Percentiles rank a stretch among this genome's conserved stretches.
phyloP scores from a whole-genome alignment of 257 asterid species.

The Galeopsis tetrahit region DNA sequence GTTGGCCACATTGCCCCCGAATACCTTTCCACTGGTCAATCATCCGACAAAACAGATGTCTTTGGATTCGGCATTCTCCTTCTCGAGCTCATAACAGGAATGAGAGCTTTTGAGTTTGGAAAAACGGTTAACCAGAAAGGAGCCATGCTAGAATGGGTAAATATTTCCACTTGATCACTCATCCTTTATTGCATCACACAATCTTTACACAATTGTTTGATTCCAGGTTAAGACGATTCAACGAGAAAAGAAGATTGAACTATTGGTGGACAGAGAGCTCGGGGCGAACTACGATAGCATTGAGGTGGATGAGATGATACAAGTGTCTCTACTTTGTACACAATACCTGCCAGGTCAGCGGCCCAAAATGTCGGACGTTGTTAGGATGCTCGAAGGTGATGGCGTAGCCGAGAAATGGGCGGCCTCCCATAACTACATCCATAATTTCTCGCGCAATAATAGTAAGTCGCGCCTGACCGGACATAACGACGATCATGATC shows the following conservation, averaged over 20 bases:
- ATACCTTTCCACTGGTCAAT: conserved; percentile 93
- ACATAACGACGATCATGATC: conserved; percentile 53
- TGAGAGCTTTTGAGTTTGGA: conserved; percentile 88
- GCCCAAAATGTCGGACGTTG: conserved; percentile 91
- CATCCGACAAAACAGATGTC: conserved; percentile 92
- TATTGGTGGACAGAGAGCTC: conserved; percentile 70
- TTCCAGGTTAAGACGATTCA: conserved; percentile 74
- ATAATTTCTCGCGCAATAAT: conserved; percentile 36
- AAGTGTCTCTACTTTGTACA: conserved; percentile 89
- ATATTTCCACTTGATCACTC: background rate
- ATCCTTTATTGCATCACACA: too few species aligned
- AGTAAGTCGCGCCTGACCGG: conserved; percentile 33
- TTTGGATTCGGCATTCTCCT: conserved; percentile 93
- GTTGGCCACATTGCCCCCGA: conserved; percentile 96
- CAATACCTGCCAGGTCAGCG: conserved; percentile 78
- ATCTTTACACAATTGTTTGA: background rate
- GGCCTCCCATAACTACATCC: conserved; percentile 61
- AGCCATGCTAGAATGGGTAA: conserved; percentile 86
- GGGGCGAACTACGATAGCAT: conserved; percentile 69
- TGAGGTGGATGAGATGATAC: conserved; percentile 91
- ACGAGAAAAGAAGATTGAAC: conserved; percentile 69
- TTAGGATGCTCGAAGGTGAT: conserved; percentile 93
- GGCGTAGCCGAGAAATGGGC: conserved; percentile 97
- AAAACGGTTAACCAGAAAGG: conserved; percentile 86
- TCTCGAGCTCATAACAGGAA: conserved; percentile 89